Percentiles rank a stretch among this genome's conserved stretches.
phyloP scores from a whole-genome alignment of 1,284 basidiomycete genomes.

The Papiliotrema nemorosa region DNA sequence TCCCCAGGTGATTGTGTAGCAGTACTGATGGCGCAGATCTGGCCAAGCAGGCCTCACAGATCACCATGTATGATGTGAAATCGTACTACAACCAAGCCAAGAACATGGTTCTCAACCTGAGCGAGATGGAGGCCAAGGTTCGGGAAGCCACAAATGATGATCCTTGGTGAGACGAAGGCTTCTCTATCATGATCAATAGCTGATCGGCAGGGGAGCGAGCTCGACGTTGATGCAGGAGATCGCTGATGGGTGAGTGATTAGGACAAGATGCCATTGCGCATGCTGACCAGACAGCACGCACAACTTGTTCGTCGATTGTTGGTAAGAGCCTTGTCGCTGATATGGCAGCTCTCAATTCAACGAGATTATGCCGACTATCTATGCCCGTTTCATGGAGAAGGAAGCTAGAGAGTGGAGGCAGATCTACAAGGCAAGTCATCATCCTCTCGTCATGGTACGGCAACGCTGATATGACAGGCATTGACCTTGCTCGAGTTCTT shows the following conservation, averaged over 20 bases:
- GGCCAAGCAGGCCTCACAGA: constrained; percentile 48
- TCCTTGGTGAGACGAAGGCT: constrained; percentile 71
- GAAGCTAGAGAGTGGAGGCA: constrained; percentile 98
- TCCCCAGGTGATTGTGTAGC: too few species aligned
- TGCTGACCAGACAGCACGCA: constrained; percentile 28
- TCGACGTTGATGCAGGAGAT: constrained; percentile 99
- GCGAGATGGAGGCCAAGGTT: constrained; percentile 97
- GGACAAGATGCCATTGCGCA: neutral
- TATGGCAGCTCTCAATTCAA: constrained; percentile 85
- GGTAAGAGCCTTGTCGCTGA: neutral
- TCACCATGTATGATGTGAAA: constrained; percentile 82
- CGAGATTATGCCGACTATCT: constrained; percentile 98
- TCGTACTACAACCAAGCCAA: constrained; percentile 83
- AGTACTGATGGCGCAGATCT: too few species aligned
- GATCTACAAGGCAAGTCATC: constrained; percentile 83
- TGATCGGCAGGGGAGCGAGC: constrained; percentile 77
- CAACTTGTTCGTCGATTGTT: constrained; percentile 24
- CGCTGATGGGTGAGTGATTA: constrained; percentile 72
- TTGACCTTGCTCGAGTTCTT: constrained; percentile 92
- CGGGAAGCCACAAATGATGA: constrained; percentile 97
- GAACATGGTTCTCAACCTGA: constrained; percentile 77
- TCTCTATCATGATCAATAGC: neutral
- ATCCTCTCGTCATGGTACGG: neutral
- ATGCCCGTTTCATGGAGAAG: constrained; percentile 94
- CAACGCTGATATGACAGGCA: constrained; percentile 56